Conservation (phyloP, 108 stramenopile species). For the Pseudonitzschia delicatissima region DNA sequence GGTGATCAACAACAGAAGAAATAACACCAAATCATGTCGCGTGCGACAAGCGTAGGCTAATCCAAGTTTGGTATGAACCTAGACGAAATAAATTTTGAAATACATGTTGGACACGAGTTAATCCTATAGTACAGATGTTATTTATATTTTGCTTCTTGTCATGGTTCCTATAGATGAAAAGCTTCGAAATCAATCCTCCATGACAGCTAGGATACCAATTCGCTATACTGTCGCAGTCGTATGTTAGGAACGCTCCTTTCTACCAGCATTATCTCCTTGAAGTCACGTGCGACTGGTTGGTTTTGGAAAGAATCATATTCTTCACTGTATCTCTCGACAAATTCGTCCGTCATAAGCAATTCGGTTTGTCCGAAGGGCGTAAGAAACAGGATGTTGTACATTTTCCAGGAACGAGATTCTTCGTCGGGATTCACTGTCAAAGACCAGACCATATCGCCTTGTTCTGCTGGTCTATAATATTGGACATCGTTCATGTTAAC, state of each 20-base stretch:
- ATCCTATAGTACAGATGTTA: too few relatives aligned
- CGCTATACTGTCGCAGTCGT: slow-evolving; percentile 3
- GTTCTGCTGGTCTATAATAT: neutral
- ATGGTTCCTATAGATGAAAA: too few relatives aligned
- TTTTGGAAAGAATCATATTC: neutral
- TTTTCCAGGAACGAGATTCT: neutral
- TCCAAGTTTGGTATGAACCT: too few relatives aligned
- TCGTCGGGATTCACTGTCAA: neutral
- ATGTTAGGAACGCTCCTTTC: neutral
- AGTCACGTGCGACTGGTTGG: neutral
- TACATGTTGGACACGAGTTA: too few relatives aligned
- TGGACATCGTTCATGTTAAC: neutral
- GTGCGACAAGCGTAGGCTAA: too few relatives aligned
- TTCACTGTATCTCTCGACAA: neutral
- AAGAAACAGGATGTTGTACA: neutral
- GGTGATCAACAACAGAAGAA: too few relatives aligned
- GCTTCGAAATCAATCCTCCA: too few relatives aligned
- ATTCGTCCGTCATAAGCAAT: neutral
- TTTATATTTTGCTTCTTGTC: too few relatives aligned
- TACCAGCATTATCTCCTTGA: neutral
- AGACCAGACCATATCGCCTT: slow-evolving; percentile 1
- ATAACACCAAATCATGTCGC: too few relatives aligned
- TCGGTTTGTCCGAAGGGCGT: neutral
- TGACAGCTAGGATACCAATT: too few relatives aligned
- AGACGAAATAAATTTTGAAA: too few relatives aligned